Evolutionary conservation across 2,329 filamentous ascomycete genomes (phyloP), one percentile per base, ranked within the genome.

Genomic region (Clarireedia hainanense): DNA sequence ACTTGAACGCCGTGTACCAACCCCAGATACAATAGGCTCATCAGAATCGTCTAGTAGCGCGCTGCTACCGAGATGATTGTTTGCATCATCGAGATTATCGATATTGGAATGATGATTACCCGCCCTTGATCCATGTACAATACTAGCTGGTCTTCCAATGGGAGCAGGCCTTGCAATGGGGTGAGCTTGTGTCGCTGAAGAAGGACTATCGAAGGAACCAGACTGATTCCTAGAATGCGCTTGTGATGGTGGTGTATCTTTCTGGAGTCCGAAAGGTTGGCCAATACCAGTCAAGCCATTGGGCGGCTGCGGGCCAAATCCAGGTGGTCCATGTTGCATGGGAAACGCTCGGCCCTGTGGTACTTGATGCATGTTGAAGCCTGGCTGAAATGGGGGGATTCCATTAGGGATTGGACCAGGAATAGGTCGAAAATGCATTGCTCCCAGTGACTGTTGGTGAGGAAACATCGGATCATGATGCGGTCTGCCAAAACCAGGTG

Each of bases 21-120:
- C 61, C 63, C 55, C 72, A 66, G 57, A 59, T 58, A 57, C 70
- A 67, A 63, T 74, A 60, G 72, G 80, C 68, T 76, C 86, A 72
- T 76, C 89, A 65, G 70, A 84, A 67, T 95, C 91, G 59, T 86
- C 86, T 47, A 97, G 76, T 12, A 99, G 76, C 12, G 91, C 94
- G 64, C 90, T 91, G 71, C 92, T 97, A 12, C 94, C 94, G 26
- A 99, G 78, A 64, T 94, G 91, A 58, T 86, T 81, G 60, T 84
- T 86, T 54, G 88, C 74, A 49, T 89, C 82, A 55, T 92, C 89
- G 20, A 90, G 84, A 27, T 75, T 73, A 26, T 78, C 76, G 1
- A 70, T 66, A 47, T 60, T 68, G 43, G 43, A 47, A 12, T 30
- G 14, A 9, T 46, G 50, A 39, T 72, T 69, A 30, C 72, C 68